Conservation (phyloP, 1,284 basidiomycete genomes). For the Leccinum subrobustum region DNA sequence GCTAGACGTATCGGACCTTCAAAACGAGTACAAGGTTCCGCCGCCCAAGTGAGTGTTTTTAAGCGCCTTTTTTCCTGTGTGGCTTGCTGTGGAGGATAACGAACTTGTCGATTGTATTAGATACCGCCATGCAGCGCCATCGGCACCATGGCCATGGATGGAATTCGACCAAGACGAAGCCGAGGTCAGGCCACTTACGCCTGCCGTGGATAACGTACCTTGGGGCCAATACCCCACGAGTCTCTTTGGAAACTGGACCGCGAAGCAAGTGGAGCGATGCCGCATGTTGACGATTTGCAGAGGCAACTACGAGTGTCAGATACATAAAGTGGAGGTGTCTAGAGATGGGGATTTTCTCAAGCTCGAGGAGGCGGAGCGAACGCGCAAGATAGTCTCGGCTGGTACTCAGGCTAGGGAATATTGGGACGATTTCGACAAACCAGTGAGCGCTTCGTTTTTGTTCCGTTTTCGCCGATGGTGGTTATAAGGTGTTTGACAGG, state of each 20-base stretch:
- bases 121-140: slow-evolving; percentile 38
- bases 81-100: not conserved
- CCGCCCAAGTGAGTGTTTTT: slow-evolving; percentile 20
- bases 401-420: not conserved
- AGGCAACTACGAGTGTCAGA: slow-evolving; percentile 30
- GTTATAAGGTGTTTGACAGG: slow-evolving; percentile 20
- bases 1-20: slow-evolving; percentile 15
- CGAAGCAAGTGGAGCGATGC: slow-evolving; percentile 41
- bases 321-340: slow-evolving; percentile 44
- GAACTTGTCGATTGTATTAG: slow-evolving; percentile 7
- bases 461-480: not conserved
- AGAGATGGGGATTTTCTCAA: slow-evolving; percentile 32
- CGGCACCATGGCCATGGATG: slow-evolving; percentile 40
- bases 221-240: slow-evolving; percentile 46
- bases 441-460: slow-evolving; percentile 15
- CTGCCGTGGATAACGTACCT: not conserved
- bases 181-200: slow-evolving; percentile 13
- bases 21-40: slow-evolving; percentile 14
- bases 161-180: slow-evolving; percentile 28
- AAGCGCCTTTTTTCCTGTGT: not conserved
- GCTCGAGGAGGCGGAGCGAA: not conserved
- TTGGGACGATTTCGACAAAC: slow-evolving; percentile 21
- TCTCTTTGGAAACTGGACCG: slow-evolving; percentile 53
- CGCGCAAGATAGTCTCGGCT: slow-evolving; percentile 8
- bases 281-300: slow-evolving; percentile 33